Evolutionary conservation across 2,329 filamentous ascomycete genomes (phyloP).

Genomic region (Alternaria brassicicola): DNA sequence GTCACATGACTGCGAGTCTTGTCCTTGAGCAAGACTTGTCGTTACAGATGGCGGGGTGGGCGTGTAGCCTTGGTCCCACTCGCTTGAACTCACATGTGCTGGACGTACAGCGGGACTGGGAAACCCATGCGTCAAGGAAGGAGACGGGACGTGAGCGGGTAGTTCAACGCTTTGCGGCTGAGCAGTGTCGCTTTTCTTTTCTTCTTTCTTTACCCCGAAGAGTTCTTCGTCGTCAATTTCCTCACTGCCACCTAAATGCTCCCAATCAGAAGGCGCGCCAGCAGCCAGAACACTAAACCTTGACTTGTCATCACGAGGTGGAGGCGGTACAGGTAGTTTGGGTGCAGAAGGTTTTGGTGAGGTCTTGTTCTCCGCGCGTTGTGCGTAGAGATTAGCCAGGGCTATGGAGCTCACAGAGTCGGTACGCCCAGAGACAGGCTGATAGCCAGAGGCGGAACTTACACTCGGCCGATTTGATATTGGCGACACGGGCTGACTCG

Average conservation of each 20-base stretch:
- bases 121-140: slow-evolving; percentile 37
- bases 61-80: slow-evolving; percentile 34
- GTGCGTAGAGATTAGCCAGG: slow-evolving; percentile 35
- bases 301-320: slow-evolving; percentile 35
- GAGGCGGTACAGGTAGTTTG: slow-evolving; percentile 32
- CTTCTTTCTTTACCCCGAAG: slow-evolving; percentile 36
- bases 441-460: slow-evolving; percentile 27
- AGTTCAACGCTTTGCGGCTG: slow-evolving; percentile 40
- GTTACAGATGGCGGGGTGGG: slow-evolving; percentile 40
- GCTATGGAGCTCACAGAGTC: slow-evolving; percentile 44
- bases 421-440: slow-evolving; percentile 28
- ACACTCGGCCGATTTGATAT: slow-evolving; percentile 37
- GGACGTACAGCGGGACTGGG: slow-evolving; percentile 40
- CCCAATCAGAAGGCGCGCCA: slow-evolving; percentile 49
- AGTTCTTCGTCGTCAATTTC: slow-evolving; percentile 47
- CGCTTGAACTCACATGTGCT: slow-evolving; percentile 14
- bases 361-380: slow-evolving; percentile 31
- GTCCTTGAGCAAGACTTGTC: slow-evolving; percentile 23
- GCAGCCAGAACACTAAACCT: slow-evolving; percentile 42
- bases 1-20: slow-evolving; percentile 22
- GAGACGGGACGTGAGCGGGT: slow-evolving; percentile 32
- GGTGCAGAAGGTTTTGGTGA: slow-evolving; percentile 33
- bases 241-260: slow-evolving; percentile 41
- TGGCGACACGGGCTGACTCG: slow-evolving; percentile 44
- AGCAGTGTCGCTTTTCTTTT: slow-evolving; percentile 16